These are phyloP conservation scores for Syzygium malaccense DNA, from an alignment of 441 rosid genomes.

Conservation along the genomic window DNA sequence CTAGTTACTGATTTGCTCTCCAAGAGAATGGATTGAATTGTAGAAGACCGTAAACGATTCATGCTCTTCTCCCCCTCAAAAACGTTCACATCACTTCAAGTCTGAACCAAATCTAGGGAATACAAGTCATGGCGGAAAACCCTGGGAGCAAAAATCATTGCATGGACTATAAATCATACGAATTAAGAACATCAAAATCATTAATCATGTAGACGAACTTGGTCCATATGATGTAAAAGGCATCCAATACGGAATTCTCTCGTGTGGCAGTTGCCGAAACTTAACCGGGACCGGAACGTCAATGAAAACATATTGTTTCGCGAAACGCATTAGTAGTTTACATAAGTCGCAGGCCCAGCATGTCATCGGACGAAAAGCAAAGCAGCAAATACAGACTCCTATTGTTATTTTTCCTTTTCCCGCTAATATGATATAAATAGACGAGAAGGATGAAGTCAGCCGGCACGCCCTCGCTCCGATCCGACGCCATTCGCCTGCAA, in stretches of 20 bases:
- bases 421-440: neutral
- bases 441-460: neutral
- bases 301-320: neutral
- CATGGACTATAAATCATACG: no score
- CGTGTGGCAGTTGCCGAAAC: neutral
- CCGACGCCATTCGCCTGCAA: neutral
- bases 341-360: neutral
- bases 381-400: neutral
- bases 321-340: neutral
- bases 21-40: no score
- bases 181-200: neutral
- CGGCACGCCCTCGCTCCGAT: neutral
- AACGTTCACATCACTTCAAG: no score
- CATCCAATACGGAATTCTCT: neutral
- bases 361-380: neutral
- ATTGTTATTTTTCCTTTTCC: neutral
- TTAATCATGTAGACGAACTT: neutral
- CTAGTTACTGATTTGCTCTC: no score
- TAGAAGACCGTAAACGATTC: no score
- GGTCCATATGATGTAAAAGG: neutral
- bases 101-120: no score
- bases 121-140: no score
- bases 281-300: neutral
- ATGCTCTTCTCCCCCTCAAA: no score
- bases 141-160: no score